Evolutionary conservation across 345 rosid species (phyloP), one percentile per base, ranked within the genome.

Genomic region (Corchorus olitorius): DNA sequence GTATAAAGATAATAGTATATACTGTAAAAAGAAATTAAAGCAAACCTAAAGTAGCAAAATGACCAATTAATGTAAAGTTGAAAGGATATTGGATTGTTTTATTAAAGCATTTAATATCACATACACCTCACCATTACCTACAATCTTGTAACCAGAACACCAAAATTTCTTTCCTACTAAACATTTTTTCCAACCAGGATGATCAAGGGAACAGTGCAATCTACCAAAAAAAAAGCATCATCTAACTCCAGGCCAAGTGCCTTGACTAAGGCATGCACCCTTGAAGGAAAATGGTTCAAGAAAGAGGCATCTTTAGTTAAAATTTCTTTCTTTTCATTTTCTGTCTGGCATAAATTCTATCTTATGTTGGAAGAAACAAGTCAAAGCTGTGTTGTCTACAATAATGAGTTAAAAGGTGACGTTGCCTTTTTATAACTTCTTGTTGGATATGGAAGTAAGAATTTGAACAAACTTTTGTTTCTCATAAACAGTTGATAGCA

Each of bases 181-280:
- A 27, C 27, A 27, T 27, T 64, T 41, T 13, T 64, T 64, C 27
- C 33, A 10, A 70, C 8, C 16, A 50, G 46, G 55, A 9, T 9
- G 60, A 20, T 50, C 60, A 70, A 70, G 22, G 22, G 45, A 27
- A 55, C 45, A 70, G 46, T 33, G 73, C 60, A 37, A 34, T 70
- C 60, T 9, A 70, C 5, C 15, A 52, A 4, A 34, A 70, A 27
- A 37, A 41, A 27, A 27, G 27, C 27, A 27, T 6, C 22, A 64
- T 37, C 4, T 48, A 16, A 37, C 20, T 64, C 20, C 11, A 64
- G 68, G 41, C 68, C 68, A 64, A 16, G 49, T 37, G 48, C 48
- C 46, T 9, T 37, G 41, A 17, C 68, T 17, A 2, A 64, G 27
- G 68, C 49, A 37, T 37, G 49, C 6, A 3, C 3, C 49, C 49